These are phyloP conservation scores for Aspergillus sp. DNA, from an alignment of 2,329 filamentous ascomycete species.

Conservation along the genomic window DNA sequence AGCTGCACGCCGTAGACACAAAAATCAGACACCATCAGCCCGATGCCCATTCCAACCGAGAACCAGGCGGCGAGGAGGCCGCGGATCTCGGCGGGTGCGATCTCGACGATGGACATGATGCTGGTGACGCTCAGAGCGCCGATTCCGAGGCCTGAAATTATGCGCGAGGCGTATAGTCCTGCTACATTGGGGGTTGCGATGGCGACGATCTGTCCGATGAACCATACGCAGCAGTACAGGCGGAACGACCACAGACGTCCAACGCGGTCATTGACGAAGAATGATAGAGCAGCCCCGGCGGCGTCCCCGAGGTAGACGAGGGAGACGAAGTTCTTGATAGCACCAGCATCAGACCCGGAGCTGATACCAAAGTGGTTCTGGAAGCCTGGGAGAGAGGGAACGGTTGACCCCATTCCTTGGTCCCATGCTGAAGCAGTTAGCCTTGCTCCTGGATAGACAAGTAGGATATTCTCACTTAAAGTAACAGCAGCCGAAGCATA, in stretches of 20 bases:
- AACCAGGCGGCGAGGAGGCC: conserved; percentile 52
- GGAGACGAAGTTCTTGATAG: neutral
- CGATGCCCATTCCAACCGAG: neutral
- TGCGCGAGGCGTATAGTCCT: conserved; percentile 31
- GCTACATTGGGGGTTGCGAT: conserved; percentile 30
- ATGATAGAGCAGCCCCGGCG: neutral
- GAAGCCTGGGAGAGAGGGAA: neutral
- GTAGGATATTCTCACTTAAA: neutral
- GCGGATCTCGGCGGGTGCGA: conserved; percentile 69
- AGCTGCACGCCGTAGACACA: neutral
- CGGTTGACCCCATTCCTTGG: neutral
- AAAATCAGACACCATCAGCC: neutral
- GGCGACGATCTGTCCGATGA: conserved; percentile 30
- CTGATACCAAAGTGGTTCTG: neutral
- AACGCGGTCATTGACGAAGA: neutral
- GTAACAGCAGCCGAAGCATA: neutral
- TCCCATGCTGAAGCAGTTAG: neutral
- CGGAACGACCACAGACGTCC: neutral
- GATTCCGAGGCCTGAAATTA: conserved; percentile 34
- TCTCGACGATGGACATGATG: conserved; percentile 84
- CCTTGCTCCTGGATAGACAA: neutral
- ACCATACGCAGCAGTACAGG: conserved; percentile 14
- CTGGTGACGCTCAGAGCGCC: conserved; percentile 72
- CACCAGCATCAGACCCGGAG: neutral
- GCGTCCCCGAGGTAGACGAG: neutral